Percentiles rank a stretch among this genome's conserved stretches.
These are phyloP conservation scores for Daldinia vernicosa DNA, from an alignment of 495 filamentous ascomycete species.

Conservation along the genomic window DNA sequence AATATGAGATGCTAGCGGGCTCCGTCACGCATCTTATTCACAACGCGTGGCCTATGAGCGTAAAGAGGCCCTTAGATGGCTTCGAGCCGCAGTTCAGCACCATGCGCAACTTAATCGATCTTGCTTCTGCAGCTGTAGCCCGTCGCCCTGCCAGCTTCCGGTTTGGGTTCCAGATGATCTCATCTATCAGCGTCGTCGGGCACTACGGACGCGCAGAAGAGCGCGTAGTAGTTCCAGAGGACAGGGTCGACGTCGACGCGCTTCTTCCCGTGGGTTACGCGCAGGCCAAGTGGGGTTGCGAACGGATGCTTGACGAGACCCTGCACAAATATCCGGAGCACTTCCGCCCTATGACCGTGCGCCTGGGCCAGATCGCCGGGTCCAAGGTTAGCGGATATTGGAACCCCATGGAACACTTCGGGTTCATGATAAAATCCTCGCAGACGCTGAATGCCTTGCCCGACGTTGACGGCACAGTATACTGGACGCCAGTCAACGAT, in stretches of 20 bases:
- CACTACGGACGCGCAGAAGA: conserved; percentile 47
- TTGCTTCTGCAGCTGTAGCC: conserved; percentile 50
- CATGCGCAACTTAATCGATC: conserved; percentile 58
- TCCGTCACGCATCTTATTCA: conserved; percentile 66
- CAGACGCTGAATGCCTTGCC: conserved; percentile 58
- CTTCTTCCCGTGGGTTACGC: conserved; percentile 59
- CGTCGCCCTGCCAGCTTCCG: conserved; percentile 31
- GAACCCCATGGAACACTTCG: conserved; percentile 61
- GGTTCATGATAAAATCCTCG: conserved; percentile 61
- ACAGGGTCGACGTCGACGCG: conserved; percentile 45
- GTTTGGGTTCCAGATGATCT: conserved; percentile 62
- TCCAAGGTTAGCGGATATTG: conserved; percentile 60
- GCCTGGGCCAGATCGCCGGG: conserved; percentile 62
- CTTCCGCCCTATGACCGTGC: conserved; percentile 56
- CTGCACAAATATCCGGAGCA: conserved; percentile 53
- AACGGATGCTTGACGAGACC: conserved; percentile 60
- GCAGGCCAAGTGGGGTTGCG: conserved; percentile 62
- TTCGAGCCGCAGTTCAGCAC: conserved; percentile 62
- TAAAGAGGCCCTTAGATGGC: conserved; percentile 50
- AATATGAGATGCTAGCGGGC: conserved; percentile 50
- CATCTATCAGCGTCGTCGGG: conserved; percentile 63
- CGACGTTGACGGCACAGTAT: conserved; percentile 52
- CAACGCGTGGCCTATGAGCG: conserved; percentile 68
- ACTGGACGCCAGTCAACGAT: conserved; percentile 61
- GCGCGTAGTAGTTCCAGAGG: conserved; percentile 50